Base-by-base conservation (phyloP, 1,284 basidiomycete genomes). In the Paramarasmius palmivorus region DNA sequence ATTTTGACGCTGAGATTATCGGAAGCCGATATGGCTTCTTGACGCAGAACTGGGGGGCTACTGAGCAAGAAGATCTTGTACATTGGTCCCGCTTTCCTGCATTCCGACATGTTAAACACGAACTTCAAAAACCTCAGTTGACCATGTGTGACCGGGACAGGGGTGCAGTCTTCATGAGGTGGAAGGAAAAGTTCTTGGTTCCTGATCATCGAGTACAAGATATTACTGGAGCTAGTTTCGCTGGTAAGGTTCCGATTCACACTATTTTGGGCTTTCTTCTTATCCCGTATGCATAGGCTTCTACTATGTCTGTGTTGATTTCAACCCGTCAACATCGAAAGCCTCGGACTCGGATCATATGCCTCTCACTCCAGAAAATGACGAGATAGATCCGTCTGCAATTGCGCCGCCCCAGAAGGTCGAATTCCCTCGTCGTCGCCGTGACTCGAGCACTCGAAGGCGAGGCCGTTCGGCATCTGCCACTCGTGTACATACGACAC, bases 171-270 rank as follows among this genome's bases (percentile, higher is more conserved):
- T 98, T 98, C 68, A 94, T 98, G 90, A 80, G 95, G 55, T 97
- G 95, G 91, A 98, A 98, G 73, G 95, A 98, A 72, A 82, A 88
- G 63, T 98, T 98, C 70, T 75, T 98, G 55, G 93, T 98, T 12
- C 95, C 95, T 8, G 92, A 96, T 69, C 93, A 96, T 71, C 83
- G 88, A 55, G 93, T 96, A 44, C 86, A 92, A 66, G 93, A 96
- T 70, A 97, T 98, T 69, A 93, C 86, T 63, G 95, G 95, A 26
- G 95, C 95, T 4, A 94, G 91, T 67, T 98, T 96, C 73, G 95
- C 93, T 58, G 93, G 93, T 92, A 62, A 65, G 82, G 74, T 56
- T 34, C 42, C 58, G 55, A 54, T 40, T 38, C 35, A 42, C 35
- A 14, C 23, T 55, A 45, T 55, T 58, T 56, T 57, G 59, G 9